phyloP scores from a whole-genome alignment of 768 basidiomycete genomes.

The Mycena epipterygia region DNA sequence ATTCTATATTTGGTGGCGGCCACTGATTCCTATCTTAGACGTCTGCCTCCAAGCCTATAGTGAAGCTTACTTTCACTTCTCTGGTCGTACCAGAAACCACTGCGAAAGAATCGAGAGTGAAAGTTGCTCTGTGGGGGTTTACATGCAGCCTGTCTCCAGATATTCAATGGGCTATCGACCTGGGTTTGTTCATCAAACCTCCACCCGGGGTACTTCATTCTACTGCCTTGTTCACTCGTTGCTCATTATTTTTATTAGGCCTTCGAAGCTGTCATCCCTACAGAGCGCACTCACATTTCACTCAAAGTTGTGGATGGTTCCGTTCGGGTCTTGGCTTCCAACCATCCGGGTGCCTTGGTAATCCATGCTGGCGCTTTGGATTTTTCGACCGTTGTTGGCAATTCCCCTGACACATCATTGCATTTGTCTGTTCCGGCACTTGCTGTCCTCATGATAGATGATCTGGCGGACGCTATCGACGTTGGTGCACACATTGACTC shows the following conservation, averaged over 20 bases:
- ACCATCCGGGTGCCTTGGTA: constrained; percentile 75
- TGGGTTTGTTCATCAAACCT: constrained; percentile 77
- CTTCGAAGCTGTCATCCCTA: constrained; percentile 94
- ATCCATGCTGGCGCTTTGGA: constrained; percentile 74
- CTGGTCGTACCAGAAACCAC: constrained; percentile 68
- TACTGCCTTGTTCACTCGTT: not conserved
- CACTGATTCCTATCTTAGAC: constrained; percentile 49
- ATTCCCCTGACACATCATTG: constrained; percentile 69
- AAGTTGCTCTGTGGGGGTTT: constrained; percentile 72
- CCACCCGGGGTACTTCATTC: constrained; percentile 81
- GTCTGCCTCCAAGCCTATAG: constrained; percentile 59
- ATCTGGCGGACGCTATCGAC: constrained; percentile 52
- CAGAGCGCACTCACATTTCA: constrained; percentile 83
- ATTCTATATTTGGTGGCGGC: constrained; percentile 20
- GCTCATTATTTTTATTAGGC: constrained; percentile 57
- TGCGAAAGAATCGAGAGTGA: constrained; percentile 85
- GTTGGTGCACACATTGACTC: constrained; percentile 36
- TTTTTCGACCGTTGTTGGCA: constrained; percentile 80
- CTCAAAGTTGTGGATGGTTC: constrained; percentile 78
- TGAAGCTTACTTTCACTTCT: constrained; percentile 80
- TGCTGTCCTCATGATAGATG: constrained; percentile 68
- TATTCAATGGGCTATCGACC: constrained; percentile 70
- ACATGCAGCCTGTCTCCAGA: constrained; percentile 75
- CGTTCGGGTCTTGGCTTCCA: constrained; percentile 69
- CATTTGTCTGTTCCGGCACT: constrained; percentile 62